Evolutionary conservation across 1,139 yeast species (phyloP), one percentile per base, ranked within the genome.

Genomic region (Suhomyces wounanorum): DNA sequence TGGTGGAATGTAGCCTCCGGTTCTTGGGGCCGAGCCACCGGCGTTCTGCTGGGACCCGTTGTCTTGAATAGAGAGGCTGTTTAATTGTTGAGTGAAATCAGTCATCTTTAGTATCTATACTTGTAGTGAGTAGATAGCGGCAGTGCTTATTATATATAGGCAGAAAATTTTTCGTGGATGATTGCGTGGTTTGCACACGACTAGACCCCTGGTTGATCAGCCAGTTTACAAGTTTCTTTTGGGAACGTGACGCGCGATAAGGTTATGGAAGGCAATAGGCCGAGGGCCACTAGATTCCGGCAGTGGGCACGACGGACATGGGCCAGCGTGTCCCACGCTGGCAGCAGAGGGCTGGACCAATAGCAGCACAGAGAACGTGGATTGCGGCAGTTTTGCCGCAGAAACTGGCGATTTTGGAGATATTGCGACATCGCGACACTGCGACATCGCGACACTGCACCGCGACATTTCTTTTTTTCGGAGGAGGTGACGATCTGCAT

Each of bases 1-100:
- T 56, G 92, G 92, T 54, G 92, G 92, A 37, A 85, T 87, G 69
- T 86, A 86, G 16, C 50, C 53, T 8, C 50, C 53, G 17, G 44
- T 26, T 43, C 52, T 46, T 30, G 21, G 43, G 28, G 51, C 31
- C 17, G 51, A 41, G 44, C 48, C 47, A 50, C 47, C 53, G 25
- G 49, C 52, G 45, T 21, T 31, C 17, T 40, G 49, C 10, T 30
- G 49, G 11, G 52, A 17, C 25, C 47, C 55, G 51, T 48, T 55
- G 52, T 53, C 73, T 53, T 64, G 64, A 49, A 75, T 75, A 47
- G 76, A 72, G 56, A 75, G 77, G 62, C 74, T 70, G 68, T 66
- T 70, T 78, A 75, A 71, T 62, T 74, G 68, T 64, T 72, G 71
- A 60, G 71, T 71, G 58, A 74, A 66, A 61, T 74, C 78, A 63